Evolutionary conservation across 2,329 filamentous ascomycete species (phyloP).

Genomic region (Exserohilum turcica): DNA sequence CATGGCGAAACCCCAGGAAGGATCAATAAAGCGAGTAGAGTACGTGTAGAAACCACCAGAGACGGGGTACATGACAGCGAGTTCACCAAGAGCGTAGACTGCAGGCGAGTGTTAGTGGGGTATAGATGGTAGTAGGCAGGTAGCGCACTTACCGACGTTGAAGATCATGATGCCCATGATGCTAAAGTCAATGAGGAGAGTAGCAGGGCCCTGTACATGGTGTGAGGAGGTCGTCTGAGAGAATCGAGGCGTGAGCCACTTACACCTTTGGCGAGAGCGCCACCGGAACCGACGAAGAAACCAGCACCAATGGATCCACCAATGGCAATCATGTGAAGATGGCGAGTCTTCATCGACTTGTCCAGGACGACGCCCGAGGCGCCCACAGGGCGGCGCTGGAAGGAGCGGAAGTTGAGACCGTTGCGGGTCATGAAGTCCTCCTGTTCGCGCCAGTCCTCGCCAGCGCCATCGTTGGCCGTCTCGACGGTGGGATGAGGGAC

Average conservation of each 20-base stretch:
- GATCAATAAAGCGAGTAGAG: constrained; percentile 56
- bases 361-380: constrained; percentile 36
- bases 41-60: constrained; percentile 59
- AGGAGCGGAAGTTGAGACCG: constrained; percentile 43
- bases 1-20: constrained; percentile 51
- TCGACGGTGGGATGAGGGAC: constrained; percentile 21
- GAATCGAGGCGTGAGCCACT: constrained; percentile 21
- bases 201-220: constrained; percentile 33
- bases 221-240: constrained; percentile 8
- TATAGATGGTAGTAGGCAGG: neutral
- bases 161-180: constrained; percentile 49
- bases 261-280: constrained; percentile 59
- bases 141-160: constrained; percentile 43
- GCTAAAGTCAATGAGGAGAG: constrained; percentile 48
- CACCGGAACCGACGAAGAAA: constrained; percentile 66
- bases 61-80: constrained; percentile 65
- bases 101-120: constrained; percentile 45
- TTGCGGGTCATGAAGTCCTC: constrained; percentile 46
- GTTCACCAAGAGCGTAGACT: constrained; percentile 57
- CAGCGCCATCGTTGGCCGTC: constrained; percentile 12
- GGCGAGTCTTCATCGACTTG: constrained; percentile 60
- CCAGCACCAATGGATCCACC: constrained; percentile 67
- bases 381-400: constrained; percentile 40
- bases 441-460: constrained; percentile 34
- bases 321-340: constrained; percentile 68